phyloP scores from a whole-genome alignment of 306 rosid species.

The Fagus sylvatica region DNA sequence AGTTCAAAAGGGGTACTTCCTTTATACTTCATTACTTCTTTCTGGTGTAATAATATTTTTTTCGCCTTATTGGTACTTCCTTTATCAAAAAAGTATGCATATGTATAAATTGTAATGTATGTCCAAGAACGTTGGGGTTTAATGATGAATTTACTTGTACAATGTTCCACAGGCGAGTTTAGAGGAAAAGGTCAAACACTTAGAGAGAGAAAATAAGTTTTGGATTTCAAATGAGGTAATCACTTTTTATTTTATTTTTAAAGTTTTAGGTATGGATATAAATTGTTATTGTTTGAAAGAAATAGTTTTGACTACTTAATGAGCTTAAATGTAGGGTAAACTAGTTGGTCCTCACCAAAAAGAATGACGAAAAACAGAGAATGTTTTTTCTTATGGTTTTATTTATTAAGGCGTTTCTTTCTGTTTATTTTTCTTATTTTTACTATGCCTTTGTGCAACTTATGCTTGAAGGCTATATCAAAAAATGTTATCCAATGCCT shows the following conservation, averaged over 20 bases:
- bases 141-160: constrained; percentile 26
- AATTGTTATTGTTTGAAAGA: background rate
- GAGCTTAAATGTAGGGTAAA: constrained; percentile 13
- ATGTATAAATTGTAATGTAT: background rate
- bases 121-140: constrained; percentile 8
- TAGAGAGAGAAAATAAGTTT: constrained; percentile 47
- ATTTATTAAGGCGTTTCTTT: background rate
- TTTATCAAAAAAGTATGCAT: background rate
- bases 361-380: background rate
- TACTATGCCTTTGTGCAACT: background rate
- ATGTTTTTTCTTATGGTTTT: background rate
- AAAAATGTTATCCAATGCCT: background rate
- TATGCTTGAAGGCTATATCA: background rate
- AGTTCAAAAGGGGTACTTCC: constrained; percentile 40
- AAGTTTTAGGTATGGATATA: background rate
- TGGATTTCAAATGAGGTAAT: constrained; percentile 55
- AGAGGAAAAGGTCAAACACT: constrained; percentile 49
- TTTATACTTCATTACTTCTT: constrained; percentile 14
- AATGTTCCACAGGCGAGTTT: constrained; percentile 55
- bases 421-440: background rate
- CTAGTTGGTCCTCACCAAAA: background rate
- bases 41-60: background rate
- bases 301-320: constrained; percentile 1
- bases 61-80: background rate
- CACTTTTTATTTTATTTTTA: background rate